Conservation (phyloP, 192 early-diverging fungal genomes). For the Oehlia diaphana region DNA sequence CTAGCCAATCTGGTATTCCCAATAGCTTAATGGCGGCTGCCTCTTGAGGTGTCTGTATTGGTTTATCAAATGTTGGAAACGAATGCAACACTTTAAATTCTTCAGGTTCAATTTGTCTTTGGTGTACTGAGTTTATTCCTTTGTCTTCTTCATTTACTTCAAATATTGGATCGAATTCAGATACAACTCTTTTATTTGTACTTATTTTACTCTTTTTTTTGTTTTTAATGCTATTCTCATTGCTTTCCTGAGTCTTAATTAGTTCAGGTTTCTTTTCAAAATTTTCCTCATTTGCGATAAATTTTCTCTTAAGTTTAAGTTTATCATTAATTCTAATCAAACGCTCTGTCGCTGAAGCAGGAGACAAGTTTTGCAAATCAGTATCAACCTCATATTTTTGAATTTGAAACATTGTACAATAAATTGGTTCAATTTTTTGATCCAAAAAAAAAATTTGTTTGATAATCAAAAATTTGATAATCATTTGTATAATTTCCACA, state of each 20-base stretch:
- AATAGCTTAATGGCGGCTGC: constrained; percentile 50
- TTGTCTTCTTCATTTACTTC: not conserved
- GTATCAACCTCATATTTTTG: constrained; percentile 15
- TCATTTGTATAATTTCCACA: not conserved
- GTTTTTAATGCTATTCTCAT: not conserved
- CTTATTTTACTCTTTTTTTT: not conserved
- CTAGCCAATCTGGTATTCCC: constrained; percentile 90
- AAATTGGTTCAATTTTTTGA: not conserved
- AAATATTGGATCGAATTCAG: not conserved
- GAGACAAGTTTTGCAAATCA: not conserved
- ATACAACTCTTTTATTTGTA: not conserved
- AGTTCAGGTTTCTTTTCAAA: not conserved
- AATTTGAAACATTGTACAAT: constrained; percentile 20
- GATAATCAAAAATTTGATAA: constrained; percentile 6
- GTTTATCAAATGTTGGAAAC: constrained; percentile 46
- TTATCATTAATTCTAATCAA: constrained; percentile 18
- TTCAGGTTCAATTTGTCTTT: not conserved
- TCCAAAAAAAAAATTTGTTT: not conserved
- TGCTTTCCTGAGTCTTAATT: not conserved
- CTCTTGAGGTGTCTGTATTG: constrained; percentile 41
- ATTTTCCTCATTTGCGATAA: not conserved
- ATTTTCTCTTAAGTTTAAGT: constrained; percentile 7
- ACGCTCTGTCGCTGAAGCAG: not conserved
- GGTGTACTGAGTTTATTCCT: not conserved
- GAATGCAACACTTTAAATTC: constrained; percentile 33